Evolutionary conservation across 2,329 filamentous ascomycete species (phyloP).

Genomic region (Colletotrichum orchidophilum): DNA sequence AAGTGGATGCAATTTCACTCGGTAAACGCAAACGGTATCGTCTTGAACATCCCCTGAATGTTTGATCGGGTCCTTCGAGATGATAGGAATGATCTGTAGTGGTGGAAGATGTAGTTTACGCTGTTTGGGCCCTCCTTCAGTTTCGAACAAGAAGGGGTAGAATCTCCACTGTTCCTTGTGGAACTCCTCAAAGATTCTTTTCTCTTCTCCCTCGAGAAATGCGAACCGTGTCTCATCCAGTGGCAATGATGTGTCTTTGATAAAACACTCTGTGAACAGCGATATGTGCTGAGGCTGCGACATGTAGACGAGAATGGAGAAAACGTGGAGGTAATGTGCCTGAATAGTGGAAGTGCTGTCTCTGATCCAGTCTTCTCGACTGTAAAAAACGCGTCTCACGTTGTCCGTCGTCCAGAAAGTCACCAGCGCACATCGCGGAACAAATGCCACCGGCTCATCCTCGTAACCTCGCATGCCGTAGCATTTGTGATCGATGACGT

Average conservation of each 20-base stretch:
- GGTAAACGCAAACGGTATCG: neutral
- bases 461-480: neutral
- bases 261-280: neutral
- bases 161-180: conserved; percentile 1
- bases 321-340: neutral
- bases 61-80: neutral
- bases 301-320: neutral
- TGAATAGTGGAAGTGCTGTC: neutral
- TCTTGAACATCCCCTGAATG: neutral
- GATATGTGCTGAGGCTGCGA: neutral
- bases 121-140: neutral
- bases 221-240: neutral
- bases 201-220: neutral
- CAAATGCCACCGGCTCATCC: neutral
- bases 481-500: neutral
- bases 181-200: neutral
- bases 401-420: neutral
- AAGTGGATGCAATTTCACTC: neutral
- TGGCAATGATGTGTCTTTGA: neutral
- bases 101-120: neutral
- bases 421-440: neutral
- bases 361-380: neutral
- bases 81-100: neutral
- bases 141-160: neutral
- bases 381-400: neutral